These are phyloP conservation scores for Przewalskia tangutica DNA, from an alignment of 257 asterid genomes.

Conservation along the genomic window DNA sequence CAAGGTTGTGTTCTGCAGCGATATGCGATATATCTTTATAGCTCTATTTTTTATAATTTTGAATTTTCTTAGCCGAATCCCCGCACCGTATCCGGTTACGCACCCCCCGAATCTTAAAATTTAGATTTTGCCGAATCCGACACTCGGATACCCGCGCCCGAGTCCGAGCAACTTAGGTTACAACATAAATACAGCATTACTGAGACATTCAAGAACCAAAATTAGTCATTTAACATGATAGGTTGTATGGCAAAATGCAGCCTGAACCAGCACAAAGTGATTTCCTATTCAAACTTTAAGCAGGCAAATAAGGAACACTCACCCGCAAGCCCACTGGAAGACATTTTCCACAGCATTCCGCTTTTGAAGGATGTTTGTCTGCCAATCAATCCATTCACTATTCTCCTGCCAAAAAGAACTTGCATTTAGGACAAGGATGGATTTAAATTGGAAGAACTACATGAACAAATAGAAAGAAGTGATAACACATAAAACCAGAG, in stretches of 20 bases:
- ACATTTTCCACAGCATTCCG: conserved; percentile 77
- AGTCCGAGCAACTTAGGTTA: too few relatives aligned
- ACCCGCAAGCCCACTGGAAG: conserved; percentile 88
- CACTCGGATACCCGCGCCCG: too few relatives aligned
- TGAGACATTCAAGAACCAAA: background rate
- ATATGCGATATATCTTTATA: too few relatives aligned
- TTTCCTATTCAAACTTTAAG: background rate
- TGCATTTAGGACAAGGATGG: background rate
- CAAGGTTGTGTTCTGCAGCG: too few relatives aligned
- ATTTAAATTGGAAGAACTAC: background rate
- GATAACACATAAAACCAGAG: background rate
- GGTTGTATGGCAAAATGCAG: background rate
- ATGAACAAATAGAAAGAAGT: background rate
- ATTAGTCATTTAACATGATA: background rate
- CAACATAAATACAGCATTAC: background rate
- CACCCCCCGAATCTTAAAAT: too few relatives aligned
- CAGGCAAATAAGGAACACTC: conserved; percentile 12
- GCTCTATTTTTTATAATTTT: too few relatives aligned
- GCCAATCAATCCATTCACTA: conserved; percentile 74
- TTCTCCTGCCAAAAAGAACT: conserved; percentile 45
- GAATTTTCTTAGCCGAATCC: too few relatives aligned
- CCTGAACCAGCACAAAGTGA: background rate
- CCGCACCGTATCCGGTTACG: too few relatives aligned
- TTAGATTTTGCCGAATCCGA: too few relatives aligned
- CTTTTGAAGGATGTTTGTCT: conserved; percentile 45